These are phyloP conservation scores for Apiospora hydei DNA, from an alignment of 2,329 filamentous ascomycete genomes.

Conservation along the genomic window DNA sequence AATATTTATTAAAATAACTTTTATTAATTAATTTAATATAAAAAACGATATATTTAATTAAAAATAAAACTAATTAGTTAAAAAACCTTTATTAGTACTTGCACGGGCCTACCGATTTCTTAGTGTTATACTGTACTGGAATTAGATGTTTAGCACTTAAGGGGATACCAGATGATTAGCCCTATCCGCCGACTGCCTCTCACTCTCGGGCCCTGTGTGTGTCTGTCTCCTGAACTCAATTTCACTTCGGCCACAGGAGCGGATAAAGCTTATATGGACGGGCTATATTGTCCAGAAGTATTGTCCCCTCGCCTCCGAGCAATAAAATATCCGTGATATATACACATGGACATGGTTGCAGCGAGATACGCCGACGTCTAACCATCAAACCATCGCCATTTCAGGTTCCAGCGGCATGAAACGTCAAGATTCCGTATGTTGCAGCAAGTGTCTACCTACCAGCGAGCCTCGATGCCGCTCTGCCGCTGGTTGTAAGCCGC, in stretches of 20 bases:
- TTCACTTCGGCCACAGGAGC: not conserved
- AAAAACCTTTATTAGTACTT: too few relatives aligned
- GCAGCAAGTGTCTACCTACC: not conserved
- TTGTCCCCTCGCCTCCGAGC: too few relatives aligned
- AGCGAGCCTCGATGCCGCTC: not conserved
- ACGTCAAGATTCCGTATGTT: slow-evolving; percentile 10
- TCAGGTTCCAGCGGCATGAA: not conserved
- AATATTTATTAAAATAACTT: too few relatives aligned
- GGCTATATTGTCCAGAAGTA: not conserved
- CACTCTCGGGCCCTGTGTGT: not conserved
- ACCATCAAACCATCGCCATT: not conserved
- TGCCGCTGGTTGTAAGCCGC: slow-evolving; percentile 1
- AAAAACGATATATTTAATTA: too few relatives aligned
- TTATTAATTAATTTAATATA: too few relatives aligned
- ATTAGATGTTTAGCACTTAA: too few relatives aligned
- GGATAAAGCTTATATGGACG: not conserved
- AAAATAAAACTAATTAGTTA: too few relatives aligned
- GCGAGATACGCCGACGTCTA: not conserved
- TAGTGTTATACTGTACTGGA: too few relatives aligned
- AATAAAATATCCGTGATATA: not conserved
- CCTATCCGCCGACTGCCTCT: not conserved
- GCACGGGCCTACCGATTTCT: too few relatives aligned
- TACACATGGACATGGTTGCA: not conserved
- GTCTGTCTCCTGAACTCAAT: slow-evolving; percentile 3
- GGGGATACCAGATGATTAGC: not conserved